phyloP scores from a whole-genome alignment of 108 stramenopile species.

The Ochromonas danica region DNA sequence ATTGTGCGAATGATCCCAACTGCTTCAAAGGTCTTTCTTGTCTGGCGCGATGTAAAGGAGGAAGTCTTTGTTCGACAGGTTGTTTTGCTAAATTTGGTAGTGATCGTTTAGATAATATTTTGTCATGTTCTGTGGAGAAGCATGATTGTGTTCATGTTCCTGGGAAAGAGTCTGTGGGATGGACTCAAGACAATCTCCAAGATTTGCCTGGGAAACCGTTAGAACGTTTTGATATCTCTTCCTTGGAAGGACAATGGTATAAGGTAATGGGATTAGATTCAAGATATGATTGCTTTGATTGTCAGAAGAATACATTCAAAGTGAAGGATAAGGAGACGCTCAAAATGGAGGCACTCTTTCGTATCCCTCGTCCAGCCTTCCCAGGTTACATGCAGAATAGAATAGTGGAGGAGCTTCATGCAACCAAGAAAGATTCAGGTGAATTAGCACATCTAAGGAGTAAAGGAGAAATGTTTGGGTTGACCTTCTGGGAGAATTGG shows the following conservation, averaged over 20 bases:
- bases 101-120: constrained; percentile 76
- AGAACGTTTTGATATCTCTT: constrained; percentile 62
- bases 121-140: constrained; percentile 92
- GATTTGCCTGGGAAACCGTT: neutral
- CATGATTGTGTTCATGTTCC: constrained; percentile 95
- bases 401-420: neutral
- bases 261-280: constrained; percentile 93
- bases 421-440: neutral
- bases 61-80: constrained; percentile 83
- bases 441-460: constrained; percentile 42
- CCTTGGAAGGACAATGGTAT: constrained; percentile 89
- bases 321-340: constrained; percentile 40
- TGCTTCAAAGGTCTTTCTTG: constrained; percentile 89
- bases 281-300: constrained; percentile 95
- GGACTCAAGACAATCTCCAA: neutral
- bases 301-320: constrained; percentile 89
- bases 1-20: constrained; percentile 77
- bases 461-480: constrained; percentile 86
- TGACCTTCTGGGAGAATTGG: constrained; percentile 97
- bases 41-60: constrained; percentile 63
- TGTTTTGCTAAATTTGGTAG: constrained; percentile 95
- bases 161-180: constrained; percentile 65
- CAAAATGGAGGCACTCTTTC: neutral
- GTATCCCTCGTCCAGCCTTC: neutral
- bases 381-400: neutral